These are phyloP conservation scores for Ogataea trehaloabstinens DNA, from an alignment of 805 yeast species.

Conservation along the genomic window DNA sequence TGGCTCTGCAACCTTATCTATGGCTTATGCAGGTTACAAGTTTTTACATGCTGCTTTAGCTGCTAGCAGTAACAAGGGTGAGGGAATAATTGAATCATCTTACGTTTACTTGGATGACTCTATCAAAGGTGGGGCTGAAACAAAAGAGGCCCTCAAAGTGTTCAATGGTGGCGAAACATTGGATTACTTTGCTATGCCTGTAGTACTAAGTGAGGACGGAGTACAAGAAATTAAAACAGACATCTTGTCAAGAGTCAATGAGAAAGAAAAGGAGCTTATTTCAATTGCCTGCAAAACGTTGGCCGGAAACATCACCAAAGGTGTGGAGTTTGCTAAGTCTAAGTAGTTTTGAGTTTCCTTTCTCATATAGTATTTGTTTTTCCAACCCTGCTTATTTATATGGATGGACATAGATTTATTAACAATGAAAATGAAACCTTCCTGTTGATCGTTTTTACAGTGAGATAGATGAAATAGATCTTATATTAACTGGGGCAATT, in stretches of 20 bases:
- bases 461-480: no score
- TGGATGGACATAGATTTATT: no score
- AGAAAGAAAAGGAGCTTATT: slow-evolving; percentile 55
- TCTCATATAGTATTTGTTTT: no score
- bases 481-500: no score
- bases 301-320: slow-evolving; percentile 56
- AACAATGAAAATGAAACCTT: no score
- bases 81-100: slow-evolving; percentile 63
- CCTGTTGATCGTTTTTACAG: no score
- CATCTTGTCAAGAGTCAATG: slow-evolving; percentile 47
- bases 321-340: slow-evolving; percentile 32
- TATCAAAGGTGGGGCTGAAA: slow-evolving; percentile 51
- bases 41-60: slow-evolving; percentile 61
- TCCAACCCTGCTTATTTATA: no score
- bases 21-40: slow-evolving; percentile 92
- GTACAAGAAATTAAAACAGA: slow-evolving; percentile 53
- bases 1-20: slow-evolving; percentile 92
- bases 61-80: slow-evolving; percentile 46
- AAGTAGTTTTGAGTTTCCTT: neutral
- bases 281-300: slow-evolving; percentile 53
- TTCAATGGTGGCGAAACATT: slow-evolving; percentile 27
- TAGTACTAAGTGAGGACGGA: slow-evolving; percentile 53
- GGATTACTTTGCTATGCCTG: slow-evolving; percentile 62
- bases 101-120: slow-evolving; percentile 54
- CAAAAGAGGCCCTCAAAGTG: slow-evolving; percentile 40